Base-by-base conservation (phyloP, 805 yeast genomes). In the Spathaspora passalidarum region DNA sequence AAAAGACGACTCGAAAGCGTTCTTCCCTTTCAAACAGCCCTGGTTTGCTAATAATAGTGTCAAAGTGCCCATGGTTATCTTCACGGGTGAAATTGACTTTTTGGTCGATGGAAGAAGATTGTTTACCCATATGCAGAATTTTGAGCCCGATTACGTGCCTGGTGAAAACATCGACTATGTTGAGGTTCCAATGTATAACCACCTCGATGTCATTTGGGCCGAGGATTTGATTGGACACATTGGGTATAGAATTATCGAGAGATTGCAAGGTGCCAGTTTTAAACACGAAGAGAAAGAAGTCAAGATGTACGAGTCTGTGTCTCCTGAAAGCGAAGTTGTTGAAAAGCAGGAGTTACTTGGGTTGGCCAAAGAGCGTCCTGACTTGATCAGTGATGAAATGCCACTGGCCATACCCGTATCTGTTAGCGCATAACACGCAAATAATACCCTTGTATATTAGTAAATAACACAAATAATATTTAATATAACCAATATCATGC, bases 131-230 rank as follows among this genome's bases (percentile, higher is more conserved):
- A 74, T 92, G 65, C 63, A 70, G 14, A 65, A 72, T 32, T 71
- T 73, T 49, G 98, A 92, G 63, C 69, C 73, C 1, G 51, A 56
- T 1, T 77, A 67, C 50, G 49, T 49, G 25, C 62, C 56, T 35
- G 71, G 70, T 50, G 61, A 50, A 26, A 56, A 69, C 62, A 50
- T 77, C 62, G 51, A 62, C 11, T 64, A 67, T 17, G 56, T 70
- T 17, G 75, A 75, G 42, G 49, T 92, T 5, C 77, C 79, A 0
- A 76, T 73, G 8, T 92, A 92, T 61, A 81, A 90, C 14, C 99
- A 92, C 63, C 67, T 92, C 43, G 99, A 92, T 64, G 96, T 90
- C 0, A 69, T 91, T 11, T 92, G 99, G 99, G 92, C 97, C 0
- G 81, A 78, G 56, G 91, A 88, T 58, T 82, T 83, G 1, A 72